Evolutionary conservation across 495 filamentous ascomycete genomes (phyloP).

Genomic region (Terfezia claveryi): DNA sequence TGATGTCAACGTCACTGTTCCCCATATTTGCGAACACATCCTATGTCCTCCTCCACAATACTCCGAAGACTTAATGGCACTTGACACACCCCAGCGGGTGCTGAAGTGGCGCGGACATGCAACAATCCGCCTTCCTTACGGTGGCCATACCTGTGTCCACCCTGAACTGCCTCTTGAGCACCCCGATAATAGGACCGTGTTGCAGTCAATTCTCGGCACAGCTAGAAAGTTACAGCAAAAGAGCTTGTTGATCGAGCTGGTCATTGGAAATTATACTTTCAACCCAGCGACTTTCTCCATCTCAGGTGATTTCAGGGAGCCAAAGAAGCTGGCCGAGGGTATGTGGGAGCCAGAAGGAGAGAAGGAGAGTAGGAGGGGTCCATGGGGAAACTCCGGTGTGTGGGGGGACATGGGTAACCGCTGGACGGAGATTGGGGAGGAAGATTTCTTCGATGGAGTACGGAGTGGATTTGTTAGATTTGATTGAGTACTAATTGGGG

Average conservation of each 20-base stretch:
- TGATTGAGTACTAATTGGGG: conserved; percentile 8
- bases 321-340: conserved; percentile 21
- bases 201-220: background rate
- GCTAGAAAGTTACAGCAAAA: background rate
- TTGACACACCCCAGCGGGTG: conserved; percentile 26
- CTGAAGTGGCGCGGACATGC: conserved; percentile 8
- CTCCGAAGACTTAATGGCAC: conserved; percentile 28
- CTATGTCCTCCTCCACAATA: conserved; percentile 25
- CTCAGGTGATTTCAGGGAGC: conserved; percentile 28
- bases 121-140: conserved; percentile 17
- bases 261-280: conserved; percentile 27
- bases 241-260: conserved; percentile 26
- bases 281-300: conserved; percentile 24
- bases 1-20: conserved; percentile 28
- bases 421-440: conserved; percentile 22
- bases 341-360: conserved; percentile 21
- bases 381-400: conserved; percentile 30
- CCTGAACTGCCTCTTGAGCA: conserved; percentile 20
- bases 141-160: conserved; percentile 22
- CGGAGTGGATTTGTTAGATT: conserved; percentile 18
- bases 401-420: conserved; percentile 28
- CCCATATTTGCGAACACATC: conserved; percentile 26
- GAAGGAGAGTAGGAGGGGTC: conserved; percentile 25
- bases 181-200: conserved; percentile 10
- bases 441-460: conserved; percentile 25